phyloP scores from a whole-genome alignment of 257 asterid genomes.

The Nicotiana tabacum region DNA sequence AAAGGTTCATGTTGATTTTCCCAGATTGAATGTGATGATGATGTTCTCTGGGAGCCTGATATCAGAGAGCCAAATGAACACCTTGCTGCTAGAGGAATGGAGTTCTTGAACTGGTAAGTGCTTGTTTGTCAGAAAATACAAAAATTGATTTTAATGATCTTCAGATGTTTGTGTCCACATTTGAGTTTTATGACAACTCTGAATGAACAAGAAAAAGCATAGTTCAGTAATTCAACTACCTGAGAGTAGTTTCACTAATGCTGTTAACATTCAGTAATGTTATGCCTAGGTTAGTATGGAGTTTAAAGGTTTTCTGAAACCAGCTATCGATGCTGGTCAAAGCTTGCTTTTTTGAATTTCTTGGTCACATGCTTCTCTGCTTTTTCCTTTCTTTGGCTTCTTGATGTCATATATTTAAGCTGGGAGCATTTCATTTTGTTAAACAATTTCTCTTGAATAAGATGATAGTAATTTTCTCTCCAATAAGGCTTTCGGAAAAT shows the following conservation, averaged over 20 bases:
- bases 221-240: neutral
- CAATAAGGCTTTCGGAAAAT: neutral
- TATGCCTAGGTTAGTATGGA: neutral
- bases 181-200: neutral
- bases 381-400: neutral
- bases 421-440: neutral
- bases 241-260: neutral
- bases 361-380: neutral
- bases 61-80: conserved; percentile 67
- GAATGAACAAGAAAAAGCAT: neutral
- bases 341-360: neutral
- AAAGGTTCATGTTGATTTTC: neutral
- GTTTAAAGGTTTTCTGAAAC: neutral
- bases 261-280: neutral
- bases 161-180: neutral
- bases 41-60: conserved; percentile 62
- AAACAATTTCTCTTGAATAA: neutral
- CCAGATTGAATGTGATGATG: conserved; percentile 81
- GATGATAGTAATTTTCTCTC: neutral
- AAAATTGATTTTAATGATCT: neutral
- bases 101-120: conserved; percentile 69
- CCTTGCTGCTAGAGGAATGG: conserved; percentile 68
- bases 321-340: neutral
- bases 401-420: neutral
- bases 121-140: neutral